Evolutionary conservation across 2,329 filamentous ascomycete genomes (phyloP), one percentile per base, ranked within the genome.

Genomic region (Pyricularia sp.): DNA sequence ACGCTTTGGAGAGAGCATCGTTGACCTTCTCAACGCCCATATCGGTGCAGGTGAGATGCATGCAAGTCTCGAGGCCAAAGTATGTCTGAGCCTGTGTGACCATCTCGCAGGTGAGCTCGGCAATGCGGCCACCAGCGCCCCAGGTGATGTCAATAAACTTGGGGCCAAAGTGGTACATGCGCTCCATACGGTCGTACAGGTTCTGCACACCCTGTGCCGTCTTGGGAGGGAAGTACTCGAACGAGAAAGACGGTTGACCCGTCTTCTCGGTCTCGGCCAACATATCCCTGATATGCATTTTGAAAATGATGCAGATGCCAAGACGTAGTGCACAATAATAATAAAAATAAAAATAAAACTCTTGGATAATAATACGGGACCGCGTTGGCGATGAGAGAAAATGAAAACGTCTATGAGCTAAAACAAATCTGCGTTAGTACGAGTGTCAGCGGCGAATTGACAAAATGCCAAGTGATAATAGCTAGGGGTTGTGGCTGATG

Each of bases 151-250:
- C 95, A 78, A 99, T 93, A 83, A 99, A 99, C 76, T 94, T 91
- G 72, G 94, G 95, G 1, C 93, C 95, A 72, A 96, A 88, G 76
- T 90, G 88, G 80, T 97, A 93, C 95, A 99, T 99, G 81, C 94
- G 93, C 81, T 99, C 95, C 92, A 99, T 98, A 74, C 95, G 92
- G 75, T 99, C 95, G 85, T 99, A 99, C 70, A 99, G 89, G 79
- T 99, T 99, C 82, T 99, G 95, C 14, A 99, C 94, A 85, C 95
- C 95, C 82, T 95, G 92, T 12, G 92, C 91, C 9, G 95, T 99
- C 84, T 99, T 99, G 58, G 95, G 95, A 67, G 95, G 95, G 81
- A 99, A 99, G 85, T 97, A 99, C 80, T 99, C 95, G 83, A 99
- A 99, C 70, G 95, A 99, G 85, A 97, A 97, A 77, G 93, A 95